These are phyloP conservation scores for Pseudogymnoascus sp. DNA, from an alignment of 2,329 filamentous ascomycete species.

Conservation along the genomic window DNA sequence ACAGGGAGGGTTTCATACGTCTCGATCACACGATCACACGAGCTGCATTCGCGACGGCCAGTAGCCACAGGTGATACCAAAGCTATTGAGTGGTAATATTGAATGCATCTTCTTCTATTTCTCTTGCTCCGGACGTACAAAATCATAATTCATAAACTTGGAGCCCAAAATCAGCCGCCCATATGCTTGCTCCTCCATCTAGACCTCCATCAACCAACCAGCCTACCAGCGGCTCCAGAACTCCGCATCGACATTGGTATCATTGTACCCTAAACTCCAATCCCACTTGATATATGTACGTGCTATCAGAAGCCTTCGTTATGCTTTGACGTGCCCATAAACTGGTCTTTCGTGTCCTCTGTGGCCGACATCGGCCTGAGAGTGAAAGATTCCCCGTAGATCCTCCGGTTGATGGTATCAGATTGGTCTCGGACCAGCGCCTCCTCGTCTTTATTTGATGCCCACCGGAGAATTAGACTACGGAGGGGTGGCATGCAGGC, in stretches of 20 bases:
- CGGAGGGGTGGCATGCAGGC: slow-evolving; percentile 7
- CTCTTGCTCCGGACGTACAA: not conserved
- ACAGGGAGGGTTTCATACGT: not conserved
- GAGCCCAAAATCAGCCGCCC: not conserved
- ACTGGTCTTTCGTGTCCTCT: not conserved
- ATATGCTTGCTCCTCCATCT: not conserved
- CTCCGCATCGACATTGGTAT: slow-evolving; percentile 6
- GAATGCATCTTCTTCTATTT: not conserved
- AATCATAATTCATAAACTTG: slow-evolving; percentile 2
- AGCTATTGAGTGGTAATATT: not conserved
- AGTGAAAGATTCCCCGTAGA: not conserved
- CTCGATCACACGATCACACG: too few species aligned
- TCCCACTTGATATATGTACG: not conserved
- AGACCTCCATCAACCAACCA: not conserved
- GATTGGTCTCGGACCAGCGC: not conserved
- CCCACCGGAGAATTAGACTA: not conserved
- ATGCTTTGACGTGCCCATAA: not conserved
- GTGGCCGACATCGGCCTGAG: slow-evolving; percentile 4
- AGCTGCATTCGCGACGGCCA: not conserved
- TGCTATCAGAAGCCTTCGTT: not conserved
- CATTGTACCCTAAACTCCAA: not conserved
- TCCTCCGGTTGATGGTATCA: not conserved
- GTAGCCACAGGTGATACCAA: too few species aligned
- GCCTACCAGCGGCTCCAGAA: not conserved
- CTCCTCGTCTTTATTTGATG: slow-evolving; percentile 8